A percentile compares a stretch with the other conserved stretches of the same genome.
These are phyloP conservation scores for Hymenoscyphus albidus DNA, from an alignment of 2,329 filamentous ascomycete genomes.

Conservation along the genomic window DNA sequence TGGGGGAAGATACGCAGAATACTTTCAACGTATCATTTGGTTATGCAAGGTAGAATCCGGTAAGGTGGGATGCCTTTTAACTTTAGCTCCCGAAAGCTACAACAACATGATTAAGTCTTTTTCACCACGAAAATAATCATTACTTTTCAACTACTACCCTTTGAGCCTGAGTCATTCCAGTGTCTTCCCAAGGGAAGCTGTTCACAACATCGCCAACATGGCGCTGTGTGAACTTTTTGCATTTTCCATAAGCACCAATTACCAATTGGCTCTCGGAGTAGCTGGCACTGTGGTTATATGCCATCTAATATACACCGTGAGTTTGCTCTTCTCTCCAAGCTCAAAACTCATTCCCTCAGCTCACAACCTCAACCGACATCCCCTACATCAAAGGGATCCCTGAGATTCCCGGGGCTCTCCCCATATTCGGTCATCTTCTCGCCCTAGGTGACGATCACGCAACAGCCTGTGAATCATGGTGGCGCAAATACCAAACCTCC, in stretches of 20 bases:
- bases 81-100: no score
- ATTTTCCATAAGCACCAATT: background rate
- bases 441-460: slow-evolving; percentile 52
- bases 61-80: no score
- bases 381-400: slow-evolving; percentile 46
- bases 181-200: no score
- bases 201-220: background rate
- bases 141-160: no score
- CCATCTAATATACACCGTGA: background rate
- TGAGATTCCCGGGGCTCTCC: slow-evolving; percentile 48
- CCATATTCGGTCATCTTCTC: slow-evolving; percentile 48
- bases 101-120: no score
- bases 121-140: no score
- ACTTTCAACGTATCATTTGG: no score
- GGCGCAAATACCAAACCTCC: slow-evolving; percentile 43
- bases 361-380: slow-evolving; percentile 40
- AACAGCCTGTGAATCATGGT: slow-evolving; percentile 48
- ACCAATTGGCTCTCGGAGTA: background rate
- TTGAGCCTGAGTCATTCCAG: no score
- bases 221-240: background rate
- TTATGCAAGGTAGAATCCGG: no score
- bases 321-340: background rate
- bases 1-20: no score
- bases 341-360: background rate
- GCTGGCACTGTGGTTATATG: background rate